Evolutionary conservation across 768 basidiomycete species (phyloP), one percentile per base, ranked within the genome.

Genomic region (Dioszegia aurantiaca): DNA sequence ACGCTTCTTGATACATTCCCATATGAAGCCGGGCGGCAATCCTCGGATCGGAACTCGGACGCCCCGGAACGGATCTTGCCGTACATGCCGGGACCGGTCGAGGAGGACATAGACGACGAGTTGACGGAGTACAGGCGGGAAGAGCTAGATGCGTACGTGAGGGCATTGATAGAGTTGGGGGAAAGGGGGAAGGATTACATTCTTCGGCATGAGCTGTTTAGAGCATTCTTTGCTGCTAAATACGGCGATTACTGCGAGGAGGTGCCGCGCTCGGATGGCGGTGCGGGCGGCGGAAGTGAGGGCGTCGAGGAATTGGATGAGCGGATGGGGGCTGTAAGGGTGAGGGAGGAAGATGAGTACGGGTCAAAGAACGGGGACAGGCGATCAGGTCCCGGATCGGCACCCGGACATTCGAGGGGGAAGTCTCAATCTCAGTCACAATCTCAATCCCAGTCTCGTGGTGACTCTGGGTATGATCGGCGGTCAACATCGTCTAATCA

Each of bases 31-130:
- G 95, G 95, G 21, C 84, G 89, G 16, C 47, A 64, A n/a, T 24
- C 54, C 33, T 53, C 61, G 11, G 68, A 67, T 27, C 62, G 63
- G 42, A 61, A 65, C 39, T 59, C 61, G 23, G 40, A 70, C 44
- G 65, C 67, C n/a, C 70, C 74, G 2, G 81, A 81, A 9, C 83
- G 95, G 33, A 87, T 94, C 49, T 80, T 99, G 26, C 95, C 95
- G 1, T 97, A 85, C 78, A 99, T 99, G 95, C 95, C 95, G 2
- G 95, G 95, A 2, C 95, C 93, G 4, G 84, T 88, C 6, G 82
- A 87, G 24, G 79, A 85, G 40, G 70, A 67, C 19, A 90, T 97
- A 31, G 86, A 92, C 77, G 87, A 90, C 62, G 81, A 74, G 43
- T 82, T 98, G 63, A 94, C 92, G 26, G 85, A 87, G 16, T 83